Base-by-base conservation (phyloP, 2,329 filamentous ascomycete species). In the Ophiosphaerella herpotricha region DNA sequence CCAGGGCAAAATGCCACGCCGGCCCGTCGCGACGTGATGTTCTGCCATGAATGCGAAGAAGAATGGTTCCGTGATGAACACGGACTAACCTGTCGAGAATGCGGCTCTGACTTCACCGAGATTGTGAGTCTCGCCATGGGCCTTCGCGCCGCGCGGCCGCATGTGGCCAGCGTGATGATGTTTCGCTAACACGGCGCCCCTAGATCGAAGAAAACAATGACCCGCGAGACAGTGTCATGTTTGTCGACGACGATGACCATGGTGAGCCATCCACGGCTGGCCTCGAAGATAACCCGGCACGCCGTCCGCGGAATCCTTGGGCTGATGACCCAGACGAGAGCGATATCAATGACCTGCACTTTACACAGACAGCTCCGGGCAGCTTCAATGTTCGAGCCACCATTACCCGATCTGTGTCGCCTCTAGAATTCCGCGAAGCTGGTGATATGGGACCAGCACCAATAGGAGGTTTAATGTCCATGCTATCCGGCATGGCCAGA, bases 61-160 rank as follows among this genome's bases (percentile, higher is more conserved):
- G 88, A 96, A 71, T 97, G 91, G 91, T 90, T 88, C 66, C 80
- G 84, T 52, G 84, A 90, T 52, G 82, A 88, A 56, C 79, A 82
- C 58, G 86, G 82, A 23, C 75, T 96, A 55, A 77, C 76, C 13
- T 99, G 94, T 68, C 91, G 91, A 13, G 73, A 77, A n/a, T 99
- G 94, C 70, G 70, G 80, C 4, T 85, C 85, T 33, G 90, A 96
- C 16, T 86, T 90, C 59, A 90, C 85, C 13, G 92, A 99, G 76
- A 91, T 97, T 63, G 92, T 96, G 78, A 67, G 87, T 79, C 48
- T 40, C 50, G 41, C 47, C 34, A 50, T 54, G 40, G 29, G 12
- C 50, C 42, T 40, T 46, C 45, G 39, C 50, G 43, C 39, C 48
- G 39, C 52, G 39, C 48, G 50, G 47, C 52, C 49, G 39, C 32